These are phyloP conservation scores for Camellia lanceoleosa DNA, from an alignment of 148 eudicot genomes.

Conservation along the genomic window DNA sequence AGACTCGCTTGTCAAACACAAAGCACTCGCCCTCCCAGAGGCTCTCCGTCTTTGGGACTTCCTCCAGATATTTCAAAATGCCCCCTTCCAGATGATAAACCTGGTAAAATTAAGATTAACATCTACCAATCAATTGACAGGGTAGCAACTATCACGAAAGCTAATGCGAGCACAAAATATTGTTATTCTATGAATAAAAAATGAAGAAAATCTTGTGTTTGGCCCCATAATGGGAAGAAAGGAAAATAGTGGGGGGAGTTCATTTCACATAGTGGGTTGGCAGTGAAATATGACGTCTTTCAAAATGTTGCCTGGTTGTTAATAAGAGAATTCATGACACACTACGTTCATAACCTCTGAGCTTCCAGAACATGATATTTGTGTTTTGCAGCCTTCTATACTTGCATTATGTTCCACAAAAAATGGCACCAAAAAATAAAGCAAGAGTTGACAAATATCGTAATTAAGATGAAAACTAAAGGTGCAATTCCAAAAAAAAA, in stretches of 20 bases:
- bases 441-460: not conserved
- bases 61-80: conserved; percentile 86
- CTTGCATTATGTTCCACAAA: not conserved
- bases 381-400: not conserved
- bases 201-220: too few species aligned
- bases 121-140: not conserved
- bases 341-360: not conserved
- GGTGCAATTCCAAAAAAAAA: too few species aligned
- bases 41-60: conserved; percentile 73
- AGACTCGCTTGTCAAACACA: conserved; percentile 95
- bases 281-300: not conserved
- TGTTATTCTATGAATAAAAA: too few species aligned
- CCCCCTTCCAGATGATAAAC: conserved; percentile 95
- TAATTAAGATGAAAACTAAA: not conserved
- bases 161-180: not conserved
- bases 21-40: conserved; percentile 98
- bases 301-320: not conserved
- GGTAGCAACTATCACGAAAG: not conserved
- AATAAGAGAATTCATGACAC: not conserved
- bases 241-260: too few species aligned
- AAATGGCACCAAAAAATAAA: not conserved
- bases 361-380: not conserved
- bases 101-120: conserved; percentile 27
- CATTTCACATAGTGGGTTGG: too few species aligned
- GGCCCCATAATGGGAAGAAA: too few species aligned